phyloP scores from a whole-genome alignment of 371 early-diverging fungal genomes.

The Mortierella sp. region DNA sequence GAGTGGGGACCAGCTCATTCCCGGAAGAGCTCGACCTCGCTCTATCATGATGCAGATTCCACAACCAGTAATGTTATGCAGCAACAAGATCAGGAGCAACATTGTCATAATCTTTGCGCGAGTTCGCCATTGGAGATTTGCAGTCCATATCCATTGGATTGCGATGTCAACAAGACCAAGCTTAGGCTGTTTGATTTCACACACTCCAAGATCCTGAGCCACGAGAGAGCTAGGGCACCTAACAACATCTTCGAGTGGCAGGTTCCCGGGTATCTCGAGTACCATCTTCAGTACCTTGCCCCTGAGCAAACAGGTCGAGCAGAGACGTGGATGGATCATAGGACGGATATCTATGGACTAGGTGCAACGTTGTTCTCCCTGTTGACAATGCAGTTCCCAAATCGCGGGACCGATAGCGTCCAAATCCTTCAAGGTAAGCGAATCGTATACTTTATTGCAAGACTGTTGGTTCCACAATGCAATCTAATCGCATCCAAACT shows the following conservation, averaged over 20 bases:
- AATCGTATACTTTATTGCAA: too few relatives aligned
- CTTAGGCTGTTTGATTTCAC: constrained; percentile 47
- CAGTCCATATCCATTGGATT: not conserved
- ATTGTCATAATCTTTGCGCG: not conserved
- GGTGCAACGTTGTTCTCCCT: constrained; percentile 64
- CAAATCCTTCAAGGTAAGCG: constrained; percentile 62
- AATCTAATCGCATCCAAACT: too few relatives aligned
- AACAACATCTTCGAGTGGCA: constrained; percentile 52
- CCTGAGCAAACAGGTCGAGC: constrained; percentile 72
- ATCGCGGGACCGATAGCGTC: constrained; percentile 63
- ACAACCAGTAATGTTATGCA: not conserved
- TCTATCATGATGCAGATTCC: constrained; percentile 24
- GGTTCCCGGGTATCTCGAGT: constrained; percentile 43
- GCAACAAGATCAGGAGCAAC: not conserved
- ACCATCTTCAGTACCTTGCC: constrained; percentile 55
- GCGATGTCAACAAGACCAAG: constrained; percentile 37
- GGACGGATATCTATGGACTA: constrained; percentile 70
- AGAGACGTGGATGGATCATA: constrained; percentile 67
- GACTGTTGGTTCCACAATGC: too few relatives aligned
- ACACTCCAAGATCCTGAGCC: constrained; percentile 50
- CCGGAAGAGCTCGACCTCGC: constrained; percentile 16
- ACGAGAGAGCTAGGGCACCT: constrained; percentile 49
- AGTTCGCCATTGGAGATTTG: not conserved
- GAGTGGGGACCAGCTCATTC: not conserved
- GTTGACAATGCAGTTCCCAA: constrained; percentile 62